Evolutionary conservation across 441 rosid genomes (phyloP), one percentile per base, ranked within the genome.

Genomic region (Bocquillonia castaneifolia): DNA sequence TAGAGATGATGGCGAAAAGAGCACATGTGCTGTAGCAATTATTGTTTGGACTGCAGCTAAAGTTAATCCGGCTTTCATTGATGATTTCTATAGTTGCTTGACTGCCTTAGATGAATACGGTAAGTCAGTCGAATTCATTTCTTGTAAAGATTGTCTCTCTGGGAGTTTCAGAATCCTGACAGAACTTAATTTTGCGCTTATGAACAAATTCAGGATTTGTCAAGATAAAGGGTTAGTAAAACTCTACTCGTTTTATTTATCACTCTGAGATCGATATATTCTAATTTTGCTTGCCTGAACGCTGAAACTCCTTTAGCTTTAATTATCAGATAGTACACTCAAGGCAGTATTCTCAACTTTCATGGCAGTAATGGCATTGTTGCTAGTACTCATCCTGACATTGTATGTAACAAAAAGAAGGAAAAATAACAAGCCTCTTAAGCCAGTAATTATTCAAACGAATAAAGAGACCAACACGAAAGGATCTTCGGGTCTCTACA

Each of bases 401-500:
- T 75, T 72, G 59, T 74, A 67, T 53, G 83, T 78, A 70, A 72
- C 66, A 1, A 70, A 63, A 56, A 64, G 59, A 59, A 77, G 71
- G 47, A 29, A 63, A 23, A 78, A 64, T 53, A 67, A 36, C 5
- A 67, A 74, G 45, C 58, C 25, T 17, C 63, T 23, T n/a, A 69
- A 60, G 42, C 72, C 78, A 0, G 29, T 8, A 3, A 5, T n/a
- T 6, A 10, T 25, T 23, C 72, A 45, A 29, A 37, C 65, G 0
- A 74, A n/a, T n/a, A n/a, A 72, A 51, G 88, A 78, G 70, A 74
- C 10, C 18, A 54, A 59, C 1, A 45, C 70, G n/a, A n/a, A n/a
- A n/a, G n/a, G n/a, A 0, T 85, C 82, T 78, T 78, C 89, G 0
- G 75, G 89, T 40, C 84, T 86, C 47, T 88, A 86, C 59, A 59